Conservation (phyloP, 257 asterid species). For the Solanum virginianum region DNA sequence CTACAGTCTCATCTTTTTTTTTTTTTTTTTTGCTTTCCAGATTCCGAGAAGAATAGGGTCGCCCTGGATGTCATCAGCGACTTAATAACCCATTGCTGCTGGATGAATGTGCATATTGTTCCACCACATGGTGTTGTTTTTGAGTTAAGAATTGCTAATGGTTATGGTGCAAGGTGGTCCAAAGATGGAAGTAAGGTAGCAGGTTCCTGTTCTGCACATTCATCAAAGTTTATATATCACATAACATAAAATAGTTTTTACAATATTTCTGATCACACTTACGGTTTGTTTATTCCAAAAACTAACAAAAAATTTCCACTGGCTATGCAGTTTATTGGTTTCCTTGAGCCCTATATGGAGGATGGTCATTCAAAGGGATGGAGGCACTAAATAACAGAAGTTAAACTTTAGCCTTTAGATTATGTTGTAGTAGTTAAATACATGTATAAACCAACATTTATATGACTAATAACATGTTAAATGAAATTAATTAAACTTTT, state of each 20-base stretch:
- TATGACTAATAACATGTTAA: no score
- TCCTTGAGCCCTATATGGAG: conserved; percentile 65
- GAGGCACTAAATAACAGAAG: conserved; percentile 34
- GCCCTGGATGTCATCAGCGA: conserved; percentile 35
- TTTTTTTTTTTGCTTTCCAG: conserved; percentile 21
- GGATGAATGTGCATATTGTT: conserved; percentile 67
- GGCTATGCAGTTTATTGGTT: conserved; percentile 68
- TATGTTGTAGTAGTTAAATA: neutral
- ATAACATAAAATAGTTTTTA: neutral
- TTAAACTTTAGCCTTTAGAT: neutral
- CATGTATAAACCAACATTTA: neutral
- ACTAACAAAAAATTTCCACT: neutral
- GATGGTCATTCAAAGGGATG: conserved; percentile 61
- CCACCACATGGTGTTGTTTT: conserved; percentile 58
- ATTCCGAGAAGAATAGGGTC: conserved; percentile 39
- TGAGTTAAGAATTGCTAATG: conserved; percentile 53
- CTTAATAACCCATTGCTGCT: conserved; percentile 35
- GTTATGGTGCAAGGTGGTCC: conserved; percentile 90
- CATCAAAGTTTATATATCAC: neutral
- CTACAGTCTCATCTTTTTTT: neutral
- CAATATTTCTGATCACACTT: neutral
- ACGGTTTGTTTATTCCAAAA: neutral
- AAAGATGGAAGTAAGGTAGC: conserved; percentile 62
- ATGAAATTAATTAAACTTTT: no score
- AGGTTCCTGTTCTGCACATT: neutral